Base-by-base conservation (phyloP, 2,329 filamentous ascomycete genomes). In the Alternaria longipes region DNA sequence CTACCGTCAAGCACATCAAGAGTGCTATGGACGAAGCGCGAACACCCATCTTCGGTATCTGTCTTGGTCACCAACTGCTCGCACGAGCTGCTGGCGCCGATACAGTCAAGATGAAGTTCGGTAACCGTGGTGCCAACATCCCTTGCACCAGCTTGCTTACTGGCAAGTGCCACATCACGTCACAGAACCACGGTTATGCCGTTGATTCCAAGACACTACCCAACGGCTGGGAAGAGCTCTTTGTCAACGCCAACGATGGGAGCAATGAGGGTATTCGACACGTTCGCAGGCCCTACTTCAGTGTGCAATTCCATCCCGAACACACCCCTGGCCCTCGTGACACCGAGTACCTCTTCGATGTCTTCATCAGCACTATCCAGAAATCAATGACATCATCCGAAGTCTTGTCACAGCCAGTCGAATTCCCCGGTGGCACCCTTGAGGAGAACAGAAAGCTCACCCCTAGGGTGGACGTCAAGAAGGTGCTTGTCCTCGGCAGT, bases 251-350 rank as follows among this genome's bases (percentile, higher is more conserved):
- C 80, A 99, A 99, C 79, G 95, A 99, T 72, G 92, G 92, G 71
- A 97, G 92, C 81, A 99, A 99, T 80, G 95, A 99, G 83, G 95
- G 95, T 81, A 97, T 99, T 76, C 90, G 94, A 80, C 93, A 98
- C 79, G 83, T 87, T 50, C 87, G 84, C 78, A 91, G 90, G 74
- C 95, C 95, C 53, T 96, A 94, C 83, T 99, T 99, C 85, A 97
- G 93, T 84, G 95, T 98, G n/a, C 95, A 99, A 78, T 99, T 99
- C 83, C 95, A 99, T 77, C 95, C 95, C 0, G 95, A 99, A 81
- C 97, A 94, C 84, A 96, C 93, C 1, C 95, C 95, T 3, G 95
- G 95, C 59, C 95, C 95, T 53, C 88, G 93, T 36, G 95, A 99
- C 78, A 99, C 95, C 28, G 95, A 99, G 79, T 97, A 92, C 77